Conservation (phyloP, 1,139 yeast genomes). For the Groenewaldozyma sp. region DNA sequence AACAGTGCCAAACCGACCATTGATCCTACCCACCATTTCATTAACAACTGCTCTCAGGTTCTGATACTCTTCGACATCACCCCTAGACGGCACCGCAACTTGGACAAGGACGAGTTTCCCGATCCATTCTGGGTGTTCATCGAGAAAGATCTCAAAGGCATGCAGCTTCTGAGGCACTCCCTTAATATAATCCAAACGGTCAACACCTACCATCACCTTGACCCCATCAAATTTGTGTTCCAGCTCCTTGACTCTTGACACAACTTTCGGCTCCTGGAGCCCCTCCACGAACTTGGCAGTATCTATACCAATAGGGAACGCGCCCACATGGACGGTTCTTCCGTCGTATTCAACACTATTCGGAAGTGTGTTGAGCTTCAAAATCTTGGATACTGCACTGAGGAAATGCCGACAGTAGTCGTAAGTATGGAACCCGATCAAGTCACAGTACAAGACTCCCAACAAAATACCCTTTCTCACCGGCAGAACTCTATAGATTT, state of each 20-base stretch:
- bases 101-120: conserved; percentile 95
- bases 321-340: conserved; percentile 77
- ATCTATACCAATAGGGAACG: conserved; percentile 97
- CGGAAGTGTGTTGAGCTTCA: conserved; percentile 77
- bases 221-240: conserved; percentile 56
- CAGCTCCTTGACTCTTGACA: conserved; percentile 54
- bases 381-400: conserved; percentile 80
- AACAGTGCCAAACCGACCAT: conserved; percentile 92
- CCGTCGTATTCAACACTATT: conserved; percentile 81
- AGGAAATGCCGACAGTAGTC: conserved; percentile 98
- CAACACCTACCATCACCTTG: conserved; percentile 91
- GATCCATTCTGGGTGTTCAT: conserved; percentile 95
- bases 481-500: conserved; percentile 89
- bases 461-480: conserved; percentile 85
- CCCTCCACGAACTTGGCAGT: conserved; percentile 86
- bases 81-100: conserved; percentile 96
- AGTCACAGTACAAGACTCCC: conserved; percentile 89
- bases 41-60: conserved; percentile 87
- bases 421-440: conserved; percentile 97
- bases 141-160: conserved; percentile 86
- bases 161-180: conserved; percentile 97
- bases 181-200: conserved; percentile 87
- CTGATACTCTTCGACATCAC: conserved; percentile 97
- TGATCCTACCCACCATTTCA: conserved; percentile 92
- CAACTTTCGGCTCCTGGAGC: conserved; percentile 52